Base-by-base conservation (phyloP, 352 stramenopile species). In the Phytophthora multivora region DNA sequence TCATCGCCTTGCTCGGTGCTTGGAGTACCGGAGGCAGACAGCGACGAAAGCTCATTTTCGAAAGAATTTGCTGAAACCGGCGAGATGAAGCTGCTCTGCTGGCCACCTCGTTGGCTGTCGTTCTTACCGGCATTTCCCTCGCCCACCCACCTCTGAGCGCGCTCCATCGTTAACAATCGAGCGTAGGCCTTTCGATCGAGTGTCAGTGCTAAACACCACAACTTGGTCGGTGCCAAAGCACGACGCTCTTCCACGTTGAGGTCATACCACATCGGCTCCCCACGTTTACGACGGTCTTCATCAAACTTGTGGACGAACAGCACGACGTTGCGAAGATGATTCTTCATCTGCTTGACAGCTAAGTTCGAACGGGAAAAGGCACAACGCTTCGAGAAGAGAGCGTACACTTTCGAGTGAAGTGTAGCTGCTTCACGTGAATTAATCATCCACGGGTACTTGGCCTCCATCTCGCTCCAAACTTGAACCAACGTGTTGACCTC, bases 251-350 rank as follows among this genome's bases (percentile, higher is more conserved):
- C 43, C 11, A 7, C 16, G 11, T 19, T 55, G 4, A 65, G 33
- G 3, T 68, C 58, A 33, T 53, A 72, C 63, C 63, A 72, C 8
- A 21, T 26, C 16, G n/a, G 35, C 4, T 28, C 64, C 43, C 64
- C 59, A 46, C 52, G 49, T 5, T 57, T 21, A 42, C 31, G 51
- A 36, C 59, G 45, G 0, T 54, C 59, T 33, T 53, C 26, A 15
- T 73, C 26, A 43, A 54, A 65, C 18, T 61, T 41, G 19, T 51
- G 42, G n/a, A 73, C 64, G 12, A 69, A 69, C 26, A 57, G 16
- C 5, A 54, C 35, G 33, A 65, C 61, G 3, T 28, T 42, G 10
- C 58, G 64, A 19, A 73, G 43, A 1, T 10, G 25, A 16, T 57
- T 35, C 36, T 69, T 59, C 19, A 41, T 39, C 1, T 43, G 58